Conservation (phyloP, 768 basidiomycete species). For the Leccinum aurantiacum region DNA sequence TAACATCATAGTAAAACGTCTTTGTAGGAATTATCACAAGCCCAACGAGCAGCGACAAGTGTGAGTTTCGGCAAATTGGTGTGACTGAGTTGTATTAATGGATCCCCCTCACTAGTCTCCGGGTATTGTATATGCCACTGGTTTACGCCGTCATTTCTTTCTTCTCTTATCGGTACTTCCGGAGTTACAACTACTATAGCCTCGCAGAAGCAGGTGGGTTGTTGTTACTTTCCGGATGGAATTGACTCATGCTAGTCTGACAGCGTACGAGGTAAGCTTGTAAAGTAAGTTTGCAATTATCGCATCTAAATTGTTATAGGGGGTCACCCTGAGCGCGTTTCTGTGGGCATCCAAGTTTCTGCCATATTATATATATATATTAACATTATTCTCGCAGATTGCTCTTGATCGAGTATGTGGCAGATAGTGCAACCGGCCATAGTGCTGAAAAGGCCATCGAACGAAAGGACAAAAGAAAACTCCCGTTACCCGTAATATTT, state of each 20-base stretch:
- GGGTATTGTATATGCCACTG: slow-evolving; percentile 82
- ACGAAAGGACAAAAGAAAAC: slow-evolving; percentile 72
- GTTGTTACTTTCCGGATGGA: slow-evolving; percentile 17
- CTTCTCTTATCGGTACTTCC: slow-evolving; percentile 82
- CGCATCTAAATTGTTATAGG: slow-evolving; percentile 42
- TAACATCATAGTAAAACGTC: neutral
- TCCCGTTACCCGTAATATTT: slow-evolving; percentile 65
- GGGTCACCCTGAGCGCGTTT: slow-evolving; percentile 84
- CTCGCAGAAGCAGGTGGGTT: slow-evolving; percentile 50
- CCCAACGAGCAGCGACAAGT: slow-evolving; percentile 78
- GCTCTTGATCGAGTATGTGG: slow-evolving; percentile 83
- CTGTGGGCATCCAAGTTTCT: slow-evolving; percentile 48
- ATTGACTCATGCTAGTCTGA: slow-evolving; percentile 18
- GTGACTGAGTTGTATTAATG: neutral
- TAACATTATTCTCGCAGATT: slow-evolving; percentile 43
- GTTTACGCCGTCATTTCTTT: slow-evolving; percentile 83
- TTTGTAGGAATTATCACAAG: slow-evolving; percentile 65
- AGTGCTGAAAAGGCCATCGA: slow-evolving; percentile 66
- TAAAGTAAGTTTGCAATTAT: slow-evolving; percentile 1
- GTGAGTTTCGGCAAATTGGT: slow-evolving; percentile 39
- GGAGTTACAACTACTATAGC: slow-evolving; percentile 66
- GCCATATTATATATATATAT: neutral
- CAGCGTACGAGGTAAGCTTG: slow-evolving; percentile 65
- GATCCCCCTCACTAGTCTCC: slow-evolving; percentile 45
- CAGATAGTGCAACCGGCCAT: slow-evolving; percentile 61